phyloP scores from a whole-genome alignment of 2,329 filamentous ascomycete genomes.

The Aspergillus brunneoviolaceus region DNA sequence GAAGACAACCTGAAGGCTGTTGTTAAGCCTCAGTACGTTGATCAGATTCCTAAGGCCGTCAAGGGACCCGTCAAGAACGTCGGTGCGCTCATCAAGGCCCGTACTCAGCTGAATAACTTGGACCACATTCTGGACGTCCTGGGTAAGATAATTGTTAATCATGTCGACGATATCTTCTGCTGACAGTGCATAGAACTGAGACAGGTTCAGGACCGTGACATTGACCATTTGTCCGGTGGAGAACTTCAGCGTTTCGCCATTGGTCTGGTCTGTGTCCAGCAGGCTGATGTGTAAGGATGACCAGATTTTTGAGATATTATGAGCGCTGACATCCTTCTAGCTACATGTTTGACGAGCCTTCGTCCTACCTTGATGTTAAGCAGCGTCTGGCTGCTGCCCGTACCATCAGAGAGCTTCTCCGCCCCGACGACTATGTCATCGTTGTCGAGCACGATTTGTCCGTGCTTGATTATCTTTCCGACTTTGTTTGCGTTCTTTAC shows the following conservation, averaged over 20 bases:
- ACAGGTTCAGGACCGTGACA: constrained; percentile 89
- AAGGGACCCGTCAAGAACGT: constrained; percentile 79
- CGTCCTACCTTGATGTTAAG: constrained; percentile 98
- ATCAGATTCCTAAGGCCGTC: constrained; percentile 93
- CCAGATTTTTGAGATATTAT: neutral
- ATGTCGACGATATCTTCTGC: neutral
- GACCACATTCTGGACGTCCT: constrained; percentile 80
- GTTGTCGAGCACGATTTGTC: constrained; percentile 99
- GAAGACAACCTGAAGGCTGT: constrained; percentile 97
- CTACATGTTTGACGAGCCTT: constrained; percentile 99
- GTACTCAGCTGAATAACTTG: constrained; percentile 74
- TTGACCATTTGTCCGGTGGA: constrained; percentile 88
- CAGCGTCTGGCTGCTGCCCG: constrained; percentile 90
- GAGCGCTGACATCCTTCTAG: constrained; percentile 34
- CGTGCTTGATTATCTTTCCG: constrained; percentile 95
- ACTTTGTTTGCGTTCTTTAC: constrained; percentile 97
- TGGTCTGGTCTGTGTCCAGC: constrained; percentile 89
- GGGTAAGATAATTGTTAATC: constrained; percentile 39
- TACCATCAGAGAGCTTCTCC: constrained; percentile 86
- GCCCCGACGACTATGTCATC: constrained; percentile 91
- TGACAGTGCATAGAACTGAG: constrained; percentile 63
- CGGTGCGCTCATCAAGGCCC: constrained; percentile 71
- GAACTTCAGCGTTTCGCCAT: constrained; percentile 98
- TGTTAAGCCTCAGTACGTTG: constrained; percentile 98
- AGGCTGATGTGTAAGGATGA: constrained; percentile 74